Evolutionary conservation across 129 eudicot species (phyloP), one percentile per base, ranked within the genome.

Genomic region (Mikania micrantha): DNA sequence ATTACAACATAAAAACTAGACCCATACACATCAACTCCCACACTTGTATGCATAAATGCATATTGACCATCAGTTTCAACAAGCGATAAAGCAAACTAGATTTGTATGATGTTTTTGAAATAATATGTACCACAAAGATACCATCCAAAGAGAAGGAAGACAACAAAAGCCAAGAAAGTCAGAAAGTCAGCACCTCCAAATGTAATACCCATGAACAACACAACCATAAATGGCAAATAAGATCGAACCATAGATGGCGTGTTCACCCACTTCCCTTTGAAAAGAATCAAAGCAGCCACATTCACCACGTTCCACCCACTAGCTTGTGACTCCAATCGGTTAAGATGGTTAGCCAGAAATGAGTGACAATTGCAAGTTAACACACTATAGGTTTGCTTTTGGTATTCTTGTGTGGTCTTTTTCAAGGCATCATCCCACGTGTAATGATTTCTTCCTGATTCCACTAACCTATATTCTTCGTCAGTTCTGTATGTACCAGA

Each of bases 321-420:
- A 24, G 87, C 76, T 17, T 72, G 77, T 19, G 87, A 81, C 63
- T 77, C 82, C 76, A 91, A 61, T 47, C 93, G 82, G 81, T 91
- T 91, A 34, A 91, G 81, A 73, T 87, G 84, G 78, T 91, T 91
- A 52, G 97, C 92, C 10, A 83, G 95, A 75, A 87, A 87, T 20
- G 97, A 91, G 84, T 91, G 95, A 75, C 97, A 91, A 64, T 91
- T 91, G 84, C 97, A 91, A 29, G 97, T 85, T 17, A 91, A 63
- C 11, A 91, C 40, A 76, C 82, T 91, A 81, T 91, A 91, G 13
- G 83, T 71, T 29, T 75, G 90, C 78, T 91, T 84, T 67, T 91
- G 97, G 75, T 78, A 91, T 78, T 91, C 97, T 41, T 78, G 86
- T 16, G 90, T 87, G 76, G 92, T 81, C 61, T 80, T 85, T 54